Evolutionary conservation across 495 filamentous ascomycete species (phyloP).

Genomic region (Aspergillus nanangensis): DNA sequence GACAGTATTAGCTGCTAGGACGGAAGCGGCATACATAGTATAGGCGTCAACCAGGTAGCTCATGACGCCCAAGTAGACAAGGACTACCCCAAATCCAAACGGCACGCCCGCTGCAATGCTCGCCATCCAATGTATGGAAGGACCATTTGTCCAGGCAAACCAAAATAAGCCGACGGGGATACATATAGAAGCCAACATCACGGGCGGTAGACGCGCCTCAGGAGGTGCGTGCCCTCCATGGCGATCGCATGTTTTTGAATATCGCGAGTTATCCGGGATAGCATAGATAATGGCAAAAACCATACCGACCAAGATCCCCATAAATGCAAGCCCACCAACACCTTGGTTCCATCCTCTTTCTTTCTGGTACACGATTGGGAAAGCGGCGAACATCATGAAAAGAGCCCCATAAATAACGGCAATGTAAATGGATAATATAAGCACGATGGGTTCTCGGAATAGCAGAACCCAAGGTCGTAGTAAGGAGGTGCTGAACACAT

Average conservation of each 20-base stretch:
- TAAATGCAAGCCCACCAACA: conserved; percentile 60
- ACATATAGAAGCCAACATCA: conserved; percentile 19
- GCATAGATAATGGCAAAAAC: conserved; percentile 39
- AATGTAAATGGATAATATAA: conserved; percentile 53
- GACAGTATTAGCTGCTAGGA: conserved; percentile 63
- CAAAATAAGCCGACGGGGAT: conserved; percentile 40
- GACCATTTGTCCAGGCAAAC: conserved; percentile 57
- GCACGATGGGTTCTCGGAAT: conserved; percentile 12
- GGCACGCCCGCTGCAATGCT: conserved; percentile 52
- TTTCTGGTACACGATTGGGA: conserved; percentile 59
- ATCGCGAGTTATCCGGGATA: conserved; percentile 21
- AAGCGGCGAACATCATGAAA: conserved; percentile 71
- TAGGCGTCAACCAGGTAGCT: conserved; percentile 69
- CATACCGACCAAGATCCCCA: conserved; percentile 70
- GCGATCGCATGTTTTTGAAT: conserved; percentile 25
- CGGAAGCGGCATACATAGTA: conserved; percentile 65
- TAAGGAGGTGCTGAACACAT: conserved; percentile 16
- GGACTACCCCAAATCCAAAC: conserved; percentile 60
- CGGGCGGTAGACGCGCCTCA: conserved; percentile 24
- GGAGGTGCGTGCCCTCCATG: conserved; percentile 17
- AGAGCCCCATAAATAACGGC: conserved; percentile 60
- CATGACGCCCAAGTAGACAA: conserved; percentile 59
- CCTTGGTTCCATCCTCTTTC: conserved; percentile 61
- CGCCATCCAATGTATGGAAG: conserved; percentile 56
- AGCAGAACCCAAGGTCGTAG: conserved; percentile 23